Evolutionary conservation across 1,139 yeast species (phyloP).

Genomic region (Candida labiduridarum): DNA sequence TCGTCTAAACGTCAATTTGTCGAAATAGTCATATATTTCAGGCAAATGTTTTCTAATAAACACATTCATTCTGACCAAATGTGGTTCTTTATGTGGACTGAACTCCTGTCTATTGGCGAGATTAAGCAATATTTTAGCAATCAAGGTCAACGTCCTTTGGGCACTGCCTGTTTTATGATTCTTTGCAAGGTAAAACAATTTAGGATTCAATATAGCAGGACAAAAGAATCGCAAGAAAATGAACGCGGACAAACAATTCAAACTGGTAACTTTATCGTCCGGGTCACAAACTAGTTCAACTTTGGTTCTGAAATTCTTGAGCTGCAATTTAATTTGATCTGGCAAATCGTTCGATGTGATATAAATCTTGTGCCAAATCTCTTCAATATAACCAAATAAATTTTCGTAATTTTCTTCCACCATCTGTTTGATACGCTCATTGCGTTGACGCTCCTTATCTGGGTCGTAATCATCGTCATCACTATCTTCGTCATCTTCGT

Average conservation of each 20-base stretch:
- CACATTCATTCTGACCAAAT: constrained; percentile 67
- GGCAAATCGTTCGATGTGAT: constrained; percentile 79
- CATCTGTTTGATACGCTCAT: constrained; percentile 29
- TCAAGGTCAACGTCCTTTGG: constrained; percentile 76
- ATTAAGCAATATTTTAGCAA: constrained; percentile 81
- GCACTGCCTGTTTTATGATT: constrained; percentile 70
- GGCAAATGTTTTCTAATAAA: constrained; percentile 61
- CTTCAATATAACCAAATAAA: constrained; percentile 57
- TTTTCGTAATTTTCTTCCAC: constrained; percentile 55
- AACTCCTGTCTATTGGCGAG: constrained; percentile 77
- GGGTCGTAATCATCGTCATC: constrained; percentile 33
- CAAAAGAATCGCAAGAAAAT: constrained; percentile 84
- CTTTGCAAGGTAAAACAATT: constrained; percentile 71
- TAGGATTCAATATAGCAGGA: constrained; percentile 90
- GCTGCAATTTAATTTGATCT: constrained; percentile 59
- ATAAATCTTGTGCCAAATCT: constrained; percentile 73
- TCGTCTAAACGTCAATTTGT: constrained; percentile 70
- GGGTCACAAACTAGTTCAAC: constrained; percentile 66
- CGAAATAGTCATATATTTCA: constrained; percentile 69
- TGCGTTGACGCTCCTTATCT: constrained; percentile 33
- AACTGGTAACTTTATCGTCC: constrained; percentile 52
- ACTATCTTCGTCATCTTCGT: constrained; percentile 26
- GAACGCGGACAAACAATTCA: constrained; percentile 81
- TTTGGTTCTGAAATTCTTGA: constrained; percentile 59
- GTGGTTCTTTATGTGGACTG: constrained; percentile 79